These are phyloP conservation scores for Laguncularia racemosa DNA, from an alignment of 345 rosid species.

Conservation along the genomic window DNA sequence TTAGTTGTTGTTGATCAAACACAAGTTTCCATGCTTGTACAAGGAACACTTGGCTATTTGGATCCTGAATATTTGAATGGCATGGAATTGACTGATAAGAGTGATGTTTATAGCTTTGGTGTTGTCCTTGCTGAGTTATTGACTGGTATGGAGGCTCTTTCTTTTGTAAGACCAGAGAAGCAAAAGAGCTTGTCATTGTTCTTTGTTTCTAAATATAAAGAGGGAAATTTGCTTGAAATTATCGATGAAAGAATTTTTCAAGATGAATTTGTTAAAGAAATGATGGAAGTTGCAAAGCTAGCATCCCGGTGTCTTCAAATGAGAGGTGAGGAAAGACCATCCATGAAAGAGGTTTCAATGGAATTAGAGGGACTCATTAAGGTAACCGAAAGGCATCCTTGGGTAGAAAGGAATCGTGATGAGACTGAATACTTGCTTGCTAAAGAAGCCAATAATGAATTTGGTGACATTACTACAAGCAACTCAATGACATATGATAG, in stretches of 20 bases:
- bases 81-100: slow-evolving; percentile 20
- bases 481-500: too few species aligned
- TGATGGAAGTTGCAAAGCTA: slow-evolving; percentile 13
- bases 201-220: slow-evolving; percentile 21
- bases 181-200: slow-evolving; percentile 14
- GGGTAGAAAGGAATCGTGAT: not conserved
- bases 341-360: too few species aligned
- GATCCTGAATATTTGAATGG: slow-evolving; percentile 34
- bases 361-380: too few species aligned
- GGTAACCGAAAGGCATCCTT: not conserved
- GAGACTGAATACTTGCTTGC: too few species aligned
- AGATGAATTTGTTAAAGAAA: not conserved
- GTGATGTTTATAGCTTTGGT: slow-evolving; percentile 40
- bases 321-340: too few species aligned
- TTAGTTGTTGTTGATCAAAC: too few species aligned
- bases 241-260: not conserved
- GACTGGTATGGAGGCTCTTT: slow-evolving; percentile 16
- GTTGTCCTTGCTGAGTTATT: slow-evolving; percentile 34
- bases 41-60: slow-evolving; percentile 34
- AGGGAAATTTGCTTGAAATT: too few species aligned
- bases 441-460: too few species aligned
- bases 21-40: too few species aligned
- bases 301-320: slow-evolving; percentile 16
- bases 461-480: too few species aligned
- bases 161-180: slow-evolving; percentile 14